Evolutionary conservation across 2,329 filamentous ascomycete genomes (phyloP), one percentile per base, ranked within the genome.

Genomic region (Fusarium luffae): DNA sequence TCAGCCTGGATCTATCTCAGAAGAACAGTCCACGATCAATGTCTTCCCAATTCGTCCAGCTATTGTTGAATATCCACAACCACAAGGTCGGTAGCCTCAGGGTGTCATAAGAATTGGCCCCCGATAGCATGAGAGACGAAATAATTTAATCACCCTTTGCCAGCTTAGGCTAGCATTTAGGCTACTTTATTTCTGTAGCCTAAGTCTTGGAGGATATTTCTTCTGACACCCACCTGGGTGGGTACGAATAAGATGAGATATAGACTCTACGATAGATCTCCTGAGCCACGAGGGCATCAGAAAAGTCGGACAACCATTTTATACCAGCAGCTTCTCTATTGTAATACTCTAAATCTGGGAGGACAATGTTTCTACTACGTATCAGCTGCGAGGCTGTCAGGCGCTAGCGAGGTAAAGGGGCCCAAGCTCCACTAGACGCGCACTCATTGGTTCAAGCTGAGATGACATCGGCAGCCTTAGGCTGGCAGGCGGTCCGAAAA

Each of bases 391-490:
- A 52, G 49, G 49, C 49, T 52, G 14, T n/a, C 10, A 41, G 43
- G 23, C 43, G 21, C 43, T 49, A 56, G 10, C 5, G 7, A 28
- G n/a, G n/a, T n/a, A n/a, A 10, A 30, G 34, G 57, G 61, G 61
- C 11, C 44, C 37, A 46, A 58, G 59, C 61, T 58, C 40, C 43
- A 13, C 7, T 44, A 9, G 3, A 16, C 5, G 4, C 19, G 7
- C 28, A 23, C 11, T 57, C 37, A 63, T 62, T 63, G 57, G 59
- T 19, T 12, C 3, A 54, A 27, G 23, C 37, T 34, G 27, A 8
- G 11, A 63, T 63, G 41, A 63, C 58, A 63, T 46, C 27, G 47
- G 16, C 47, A 40, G 40, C 46, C 56, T 60, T 21, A n/a, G n/a
- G n/a, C n/a, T n/a, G n/a, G n/a, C 25, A 27, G 25, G 25, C 25